phyloP scores from a whole-genome alignment of 441 rosid species.

The Euphorbia corollata region DNA sequence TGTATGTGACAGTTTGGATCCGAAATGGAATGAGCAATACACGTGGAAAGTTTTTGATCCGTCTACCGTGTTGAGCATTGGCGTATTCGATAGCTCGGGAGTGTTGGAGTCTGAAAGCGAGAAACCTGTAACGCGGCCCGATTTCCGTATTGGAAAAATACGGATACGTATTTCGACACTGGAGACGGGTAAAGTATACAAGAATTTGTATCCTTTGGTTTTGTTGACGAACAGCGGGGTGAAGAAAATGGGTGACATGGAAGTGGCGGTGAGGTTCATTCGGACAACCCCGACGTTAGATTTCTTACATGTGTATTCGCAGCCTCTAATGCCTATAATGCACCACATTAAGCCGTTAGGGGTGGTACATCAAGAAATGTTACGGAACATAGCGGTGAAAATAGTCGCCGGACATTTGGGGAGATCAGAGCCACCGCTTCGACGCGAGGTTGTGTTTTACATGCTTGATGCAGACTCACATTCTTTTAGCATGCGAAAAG shows the following conservation, averaged over 20 bases:
- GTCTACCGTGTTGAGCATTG: slow-evolving; percentile 63
- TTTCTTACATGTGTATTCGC: slow-evolving; percentile 46
- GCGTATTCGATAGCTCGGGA: slow-evolving; percentile 70
- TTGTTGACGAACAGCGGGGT: slow-evolving; percentile 48
- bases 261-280: slow-evolving; percentile 63
- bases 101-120: slow-evolving; percentile 39
- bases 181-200: slow-evolving; percentile 69
- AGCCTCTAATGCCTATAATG: slow-evolving; percentile 74
- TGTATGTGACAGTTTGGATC: slow-evolving; percentile 66
- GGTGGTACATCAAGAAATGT: slow-evolving; percentile 73
- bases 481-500: slow-evolving; percentile 80
- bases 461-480: slow-evolving; percentile 84
- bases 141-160: slow-evolving; percentile 60
- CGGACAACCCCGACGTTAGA: slow-evolving; percentile 50
- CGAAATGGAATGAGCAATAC: slow-evolving; percentile 98
- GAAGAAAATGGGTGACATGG: slow-evolving; percentile 83
- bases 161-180: slow-evolving; percentile 68
- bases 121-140: slow-evolving; percentile 30
- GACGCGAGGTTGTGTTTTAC: slow-evolving; percentile 64
- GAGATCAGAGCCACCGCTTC: slow-evolving; percentile 75
- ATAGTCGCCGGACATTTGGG: slow-evolving; percentile 62
- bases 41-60: slow-evolving; percentile 96
- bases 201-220: slow-evolving; percentile 57
- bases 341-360: slow-evolving; percentile 78
- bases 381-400: slow-evolving; percentile 60